Evolutionary conservation across 2,329 filamentous ascomycete species (phyloP).

Genomic region (Colletotrichum sp.): DNA sequence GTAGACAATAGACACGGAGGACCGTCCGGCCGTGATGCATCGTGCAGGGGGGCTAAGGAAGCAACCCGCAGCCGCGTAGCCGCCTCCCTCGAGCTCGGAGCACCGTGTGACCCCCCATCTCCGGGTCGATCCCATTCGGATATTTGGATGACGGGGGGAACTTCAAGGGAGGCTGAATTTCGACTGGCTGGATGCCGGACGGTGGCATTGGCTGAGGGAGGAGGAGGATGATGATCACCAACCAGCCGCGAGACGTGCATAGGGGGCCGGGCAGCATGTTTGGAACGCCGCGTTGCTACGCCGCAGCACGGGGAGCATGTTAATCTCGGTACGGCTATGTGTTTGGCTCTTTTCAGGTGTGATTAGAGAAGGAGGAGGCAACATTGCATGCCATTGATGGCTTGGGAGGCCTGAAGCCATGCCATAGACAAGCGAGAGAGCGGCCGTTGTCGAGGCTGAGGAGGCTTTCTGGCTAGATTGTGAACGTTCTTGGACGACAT

Average conservation of each 20-base stretch:
- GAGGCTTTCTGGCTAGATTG: background rate
- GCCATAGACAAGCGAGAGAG: background rate
- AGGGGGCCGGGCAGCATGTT: background rate
- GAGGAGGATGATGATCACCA: background rate
- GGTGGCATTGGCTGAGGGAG: background rate
- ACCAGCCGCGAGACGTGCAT: slow-evolving; percentile 6
- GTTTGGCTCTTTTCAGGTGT: background rate
- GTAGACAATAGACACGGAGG: background rate
- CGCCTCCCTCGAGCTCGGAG: slow-evolving; percentile 13
- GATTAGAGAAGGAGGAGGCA: background rate
- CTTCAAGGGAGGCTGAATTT: background rate
- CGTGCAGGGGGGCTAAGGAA: background rate
- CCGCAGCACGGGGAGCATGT: slow-evolving; percentile 8
- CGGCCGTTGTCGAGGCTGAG: background rate
- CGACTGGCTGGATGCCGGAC: background rate
- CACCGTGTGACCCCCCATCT: background rate
- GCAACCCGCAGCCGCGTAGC: background rate
- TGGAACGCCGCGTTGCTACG: background rate
- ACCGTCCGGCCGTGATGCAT: background rate
- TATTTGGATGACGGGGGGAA: background rate
- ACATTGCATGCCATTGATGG: background rate
- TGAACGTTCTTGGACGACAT: background rate
- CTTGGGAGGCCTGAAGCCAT: background rate
- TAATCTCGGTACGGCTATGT: background rate
- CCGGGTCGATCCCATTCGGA: background rate